Conservation (phyloP, 2,329 filamentous ascomycete genomes). For the Colletotrichum cordylinicola region DNA sequence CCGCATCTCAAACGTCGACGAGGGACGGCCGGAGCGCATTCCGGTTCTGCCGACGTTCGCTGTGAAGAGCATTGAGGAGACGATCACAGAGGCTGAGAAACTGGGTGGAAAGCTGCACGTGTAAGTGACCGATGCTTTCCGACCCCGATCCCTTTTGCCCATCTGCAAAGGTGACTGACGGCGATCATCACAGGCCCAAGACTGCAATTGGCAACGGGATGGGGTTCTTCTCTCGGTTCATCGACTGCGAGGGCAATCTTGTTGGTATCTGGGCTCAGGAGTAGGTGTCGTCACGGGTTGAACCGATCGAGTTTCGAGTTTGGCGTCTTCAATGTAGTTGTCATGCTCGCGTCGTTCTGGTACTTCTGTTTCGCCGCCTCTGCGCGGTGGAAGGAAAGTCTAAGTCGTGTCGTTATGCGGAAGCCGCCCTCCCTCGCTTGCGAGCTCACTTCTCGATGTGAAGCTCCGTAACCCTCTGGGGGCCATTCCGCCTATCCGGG, state of each 20-base stretch:
- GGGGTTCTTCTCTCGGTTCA: conserved; percentile 40
- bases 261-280: conserved; percentile 38
- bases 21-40: conserved; percentile 27
- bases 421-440: background rate
- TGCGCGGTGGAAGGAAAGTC: background rate
- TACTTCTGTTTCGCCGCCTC: background rate
- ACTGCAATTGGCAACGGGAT: conserved; percentile 37
- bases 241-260: conserved; percentile 45
- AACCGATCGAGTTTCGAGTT: background rate
- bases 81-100: conserved; percentile 31
- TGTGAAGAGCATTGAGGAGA: conserved; percentile 37
- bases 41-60: conserved; percentile 38
- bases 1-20: conserved; percentile 31
- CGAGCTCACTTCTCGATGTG: background rate
- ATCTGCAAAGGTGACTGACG: background rate
- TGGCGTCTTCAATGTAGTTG: background rate
- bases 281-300: conserved; percentile 8
- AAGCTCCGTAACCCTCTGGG: background rate
- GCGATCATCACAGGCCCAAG: conserved; percentile 33
- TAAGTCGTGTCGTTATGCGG: background rate
- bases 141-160: background rate
- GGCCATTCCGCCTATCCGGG: conserved; percentile 8
- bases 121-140: conserved; percentile 30
- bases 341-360: background rate
- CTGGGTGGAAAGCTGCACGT: conserved; percentile 38